Evolutionary conservation across 163 green algal genomes (phyloP).

Genomic region (Smithsoniella earleae): DNA sequence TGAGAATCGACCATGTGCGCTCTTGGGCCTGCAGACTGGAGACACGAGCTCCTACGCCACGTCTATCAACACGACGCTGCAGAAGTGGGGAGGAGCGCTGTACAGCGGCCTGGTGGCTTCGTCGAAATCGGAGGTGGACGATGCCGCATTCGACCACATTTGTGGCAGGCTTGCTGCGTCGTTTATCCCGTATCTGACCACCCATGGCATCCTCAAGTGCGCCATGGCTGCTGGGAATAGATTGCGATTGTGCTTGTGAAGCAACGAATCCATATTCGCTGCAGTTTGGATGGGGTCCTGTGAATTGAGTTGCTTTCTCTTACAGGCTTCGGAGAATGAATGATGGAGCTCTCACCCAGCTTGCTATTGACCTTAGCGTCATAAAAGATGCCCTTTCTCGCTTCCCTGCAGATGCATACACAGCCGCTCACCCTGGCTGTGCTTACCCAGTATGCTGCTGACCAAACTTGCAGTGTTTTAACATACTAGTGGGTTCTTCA

Average conservation of each 20-base stretch:
- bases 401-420: not conserved
- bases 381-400: not conserved
- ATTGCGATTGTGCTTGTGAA: too few species aligned
- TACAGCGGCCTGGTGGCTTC: not conserved
- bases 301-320: not conserved
- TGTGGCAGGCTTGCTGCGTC: not conserved
- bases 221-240: too few species aligned
- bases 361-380: not conserved
- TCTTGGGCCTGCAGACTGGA: not conserved
- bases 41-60: constrained; percentile 7
- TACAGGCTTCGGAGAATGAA: not conserved
- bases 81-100: constrained; percentile 5
- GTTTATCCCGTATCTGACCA: constrained; percentile 2
- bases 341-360: not conserved
- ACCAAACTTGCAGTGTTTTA: too few species aligned
- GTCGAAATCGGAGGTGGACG: not conserved
- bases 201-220: constrained; percentile 14
- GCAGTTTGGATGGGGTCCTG: too few species aligned
- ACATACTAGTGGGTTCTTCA: too few species aligned
- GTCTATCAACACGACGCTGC: not conserved
- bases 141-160: constrained; percentile 18
- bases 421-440: not conserved
- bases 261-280: too few species aligned
- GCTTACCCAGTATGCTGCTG: not conserved
- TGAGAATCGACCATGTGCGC: too few species aligned